These are phyloP conservation scores for Talaromyces nanjingensis DNA, from an alignment of 495 filamentous ascomycete species.

Conservation along the genomic window DNA sequence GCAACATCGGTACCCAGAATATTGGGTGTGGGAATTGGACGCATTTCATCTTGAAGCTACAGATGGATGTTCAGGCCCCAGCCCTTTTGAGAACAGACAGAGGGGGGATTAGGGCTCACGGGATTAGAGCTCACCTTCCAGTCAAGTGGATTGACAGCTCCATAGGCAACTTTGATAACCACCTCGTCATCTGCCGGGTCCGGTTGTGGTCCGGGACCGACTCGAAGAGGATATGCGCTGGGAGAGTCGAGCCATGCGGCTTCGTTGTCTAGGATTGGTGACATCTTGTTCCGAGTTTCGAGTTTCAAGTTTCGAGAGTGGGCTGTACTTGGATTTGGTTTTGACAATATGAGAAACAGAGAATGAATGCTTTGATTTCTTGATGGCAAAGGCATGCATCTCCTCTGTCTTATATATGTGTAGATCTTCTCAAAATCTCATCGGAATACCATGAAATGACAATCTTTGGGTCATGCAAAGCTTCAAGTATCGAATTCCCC, in stretches of 20 bases:
- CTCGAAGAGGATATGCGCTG: background rate
- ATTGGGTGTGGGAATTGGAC: conserved; percentile 18
- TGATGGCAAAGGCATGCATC: background rate
- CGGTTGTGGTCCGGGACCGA: conserved; percentile 13
- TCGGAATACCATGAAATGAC: background rate
- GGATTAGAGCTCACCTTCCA: conserved; percentile 11
- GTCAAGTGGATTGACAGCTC: conserved; percentile 16
- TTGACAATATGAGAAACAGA: too few species aligned
- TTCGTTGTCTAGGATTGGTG: conserved; percentile 16
- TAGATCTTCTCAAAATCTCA: background rate
- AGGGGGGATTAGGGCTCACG: background rate
- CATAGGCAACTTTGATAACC: conserved; percentile 19
- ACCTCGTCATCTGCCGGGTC: conserved; percentile 15
- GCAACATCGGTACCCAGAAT: conserved; percentile 48
- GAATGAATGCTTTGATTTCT: too few species aligned
- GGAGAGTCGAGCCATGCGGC: conserved; percentile 28
- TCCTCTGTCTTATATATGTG: background rate
- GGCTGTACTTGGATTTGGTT: too few species aligned
- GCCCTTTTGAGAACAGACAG: too few species aligned
- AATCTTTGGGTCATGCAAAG: background rate
- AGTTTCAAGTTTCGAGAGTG: background rate
- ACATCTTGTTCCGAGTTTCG: background rate
- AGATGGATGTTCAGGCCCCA: too few species aligned
- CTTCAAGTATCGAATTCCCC: background rate
- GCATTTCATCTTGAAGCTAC: background rate